Conservation (phyloP, 2,329 filamentous ascomycete genomes). For the Nannizziopsis arthrosporioides region DNA sequence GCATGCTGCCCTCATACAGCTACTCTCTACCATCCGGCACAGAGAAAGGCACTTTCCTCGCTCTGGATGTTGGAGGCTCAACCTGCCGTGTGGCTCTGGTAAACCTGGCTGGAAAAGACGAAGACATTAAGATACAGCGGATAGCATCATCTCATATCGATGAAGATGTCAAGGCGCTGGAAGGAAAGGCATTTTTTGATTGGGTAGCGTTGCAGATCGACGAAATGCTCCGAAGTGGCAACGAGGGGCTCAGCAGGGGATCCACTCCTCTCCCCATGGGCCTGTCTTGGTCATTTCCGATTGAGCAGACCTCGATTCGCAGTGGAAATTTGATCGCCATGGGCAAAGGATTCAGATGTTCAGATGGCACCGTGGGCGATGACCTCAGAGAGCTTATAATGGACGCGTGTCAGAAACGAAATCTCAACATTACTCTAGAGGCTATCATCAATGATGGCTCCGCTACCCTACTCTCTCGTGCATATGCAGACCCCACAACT, state of each 20-base stretch:
- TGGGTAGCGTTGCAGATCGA: constrained; percentile 54
- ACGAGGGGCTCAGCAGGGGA: constrained; percentile 30
- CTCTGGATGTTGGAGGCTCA: constrained; percentile 55
- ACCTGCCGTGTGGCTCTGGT: constrained; percentile 53
- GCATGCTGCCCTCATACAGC: constrained; percentile 56
- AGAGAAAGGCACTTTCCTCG: constrained; percentile 49
- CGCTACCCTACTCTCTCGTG: constrained; percentile 50
- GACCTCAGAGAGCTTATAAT: constrained; percentile 51
- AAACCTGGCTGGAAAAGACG: constrained; percentile 40
- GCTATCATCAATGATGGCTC: constrained; percentile 55
- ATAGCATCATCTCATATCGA: constrained; percentile 47
- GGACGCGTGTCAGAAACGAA: constrained; percentile 43
- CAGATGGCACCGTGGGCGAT: constrained; percentile 46
- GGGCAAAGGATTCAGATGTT: constrained; percentile 55
- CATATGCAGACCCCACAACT: constrained; percentile 49
- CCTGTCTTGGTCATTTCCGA: constrained; percentile 55
- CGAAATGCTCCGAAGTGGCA: constrained; percentile 38
- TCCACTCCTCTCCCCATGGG: constrained; percentile 43
- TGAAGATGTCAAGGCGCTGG: constrained; percentile 43
- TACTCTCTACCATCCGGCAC: constrained; percentile 48
- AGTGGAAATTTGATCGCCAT: constrained; percentile 48
- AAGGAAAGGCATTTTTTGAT: constrained; percentile 50
- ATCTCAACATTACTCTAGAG: constrained; percentile 47
- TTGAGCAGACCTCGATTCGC: constrained; percentile 51
- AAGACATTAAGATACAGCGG: constrained; percentile 44